Percentiles rank a stretch among this genome's conserved stretches.
These are phyloP conservation scores for Camellia japonica DNA, from an alignment of 148 eudicot genomes.

Conservation along the genomic window DNA sequence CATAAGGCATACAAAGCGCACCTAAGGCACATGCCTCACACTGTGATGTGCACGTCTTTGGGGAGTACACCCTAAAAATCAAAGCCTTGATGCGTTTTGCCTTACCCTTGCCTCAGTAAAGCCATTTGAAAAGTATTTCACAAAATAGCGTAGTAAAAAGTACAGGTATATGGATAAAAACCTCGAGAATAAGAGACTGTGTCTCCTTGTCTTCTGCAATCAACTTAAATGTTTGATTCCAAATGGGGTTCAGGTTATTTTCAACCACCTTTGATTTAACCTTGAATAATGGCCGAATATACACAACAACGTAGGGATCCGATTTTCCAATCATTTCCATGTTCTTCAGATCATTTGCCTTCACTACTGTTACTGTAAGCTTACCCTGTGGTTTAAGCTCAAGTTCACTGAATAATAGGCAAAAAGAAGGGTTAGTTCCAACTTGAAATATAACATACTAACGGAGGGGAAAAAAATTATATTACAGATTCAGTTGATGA, in stretches of 20 bases:
- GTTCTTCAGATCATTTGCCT: constrained; percentile 86
- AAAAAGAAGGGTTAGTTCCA: constrained; percentile 8
- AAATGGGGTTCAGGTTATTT: constrained; percentile 85
- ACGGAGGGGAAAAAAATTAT: background rate
- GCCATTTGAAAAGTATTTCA: too few species aligned
- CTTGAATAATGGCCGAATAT: constrained; percentile 79
- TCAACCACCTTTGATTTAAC: constrained; percentile 79
- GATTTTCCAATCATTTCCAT: constrained; percentile 93
- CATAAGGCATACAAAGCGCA: too few species aligned
- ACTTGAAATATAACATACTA: background rate
- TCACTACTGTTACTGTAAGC: constrained; percentile 71
- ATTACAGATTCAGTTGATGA: background rate
- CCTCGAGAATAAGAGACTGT: constrained; percentile 79
- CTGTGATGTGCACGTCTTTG: too few species aligned
- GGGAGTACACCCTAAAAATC: too few species aligned
- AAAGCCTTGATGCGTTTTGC: too few species aligned
- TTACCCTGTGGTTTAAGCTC: constrained; percentile 98
- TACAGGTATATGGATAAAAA: constrained; percentile 30
- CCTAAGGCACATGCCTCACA: too few species aligned
- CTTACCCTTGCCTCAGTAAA: too few species aligned
- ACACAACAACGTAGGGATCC: constrained; percentile 75
- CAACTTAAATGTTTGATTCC: constrained; percentile 85
- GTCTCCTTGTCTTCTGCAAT: constrained; percentile 97
- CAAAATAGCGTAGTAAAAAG: background rate
- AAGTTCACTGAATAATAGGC: constrained; percentile 65